Evolutionary conservation across 2,329 filamentous ascomycete genomes (phyloP).

Genomic region (Paecilomyces dactylethromorphus): DNA sequence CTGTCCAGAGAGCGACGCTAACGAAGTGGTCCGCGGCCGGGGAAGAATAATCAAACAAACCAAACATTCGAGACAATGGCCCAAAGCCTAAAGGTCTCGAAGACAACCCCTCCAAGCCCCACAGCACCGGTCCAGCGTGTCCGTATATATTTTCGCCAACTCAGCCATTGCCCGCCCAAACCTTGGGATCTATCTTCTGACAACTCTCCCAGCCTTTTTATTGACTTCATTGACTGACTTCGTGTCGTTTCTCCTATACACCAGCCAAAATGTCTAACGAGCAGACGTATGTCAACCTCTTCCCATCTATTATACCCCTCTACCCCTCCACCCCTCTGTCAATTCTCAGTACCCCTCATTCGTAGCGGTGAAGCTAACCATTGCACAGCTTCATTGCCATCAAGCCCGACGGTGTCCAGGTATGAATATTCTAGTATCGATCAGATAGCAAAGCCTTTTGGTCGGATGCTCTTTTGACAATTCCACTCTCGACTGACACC

Average conservation of each 20-base stretch:
- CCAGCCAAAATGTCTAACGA: constrained; percentile 64
- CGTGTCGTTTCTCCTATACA: neutral
- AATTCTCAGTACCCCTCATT: constrained; percentile 12
- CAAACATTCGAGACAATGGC: neutral
- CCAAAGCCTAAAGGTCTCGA: constrained; percentile 37
- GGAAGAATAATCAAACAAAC: neutral
- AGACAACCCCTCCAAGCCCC: constrained; percentile 12
- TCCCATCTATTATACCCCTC: constrained; percentile 1
- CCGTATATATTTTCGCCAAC: constrained; percentile 18
- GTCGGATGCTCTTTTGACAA: constrained; percentile 4
- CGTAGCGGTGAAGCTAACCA: constrained; percentile 23
- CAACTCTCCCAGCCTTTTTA: constrained; percentile 8
- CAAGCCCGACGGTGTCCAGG: constrained; percentile 99
- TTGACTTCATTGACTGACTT: constrained; percentile 14
- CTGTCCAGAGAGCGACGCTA: constrained; percentile 3
- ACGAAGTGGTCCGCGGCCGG: neutral
- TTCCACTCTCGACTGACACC: constrained; percentile 14
- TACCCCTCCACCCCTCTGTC: constrained; percentile 3
- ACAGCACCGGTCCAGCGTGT: constrained; percentile 5
- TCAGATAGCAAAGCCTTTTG: neutral
- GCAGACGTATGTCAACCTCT: constrained; percentile 62
- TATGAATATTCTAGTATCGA: constrained; percentile 37
- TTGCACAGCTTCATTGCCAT: constrained; percentile 91
- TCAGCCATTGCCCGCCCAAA: constrained; percentile 9
- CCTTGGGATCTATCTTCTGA: constrained; percentile 20